Base-by-base conservation (phyloP, 169 alveolate species). In the Eimeria tenella region DNA sequence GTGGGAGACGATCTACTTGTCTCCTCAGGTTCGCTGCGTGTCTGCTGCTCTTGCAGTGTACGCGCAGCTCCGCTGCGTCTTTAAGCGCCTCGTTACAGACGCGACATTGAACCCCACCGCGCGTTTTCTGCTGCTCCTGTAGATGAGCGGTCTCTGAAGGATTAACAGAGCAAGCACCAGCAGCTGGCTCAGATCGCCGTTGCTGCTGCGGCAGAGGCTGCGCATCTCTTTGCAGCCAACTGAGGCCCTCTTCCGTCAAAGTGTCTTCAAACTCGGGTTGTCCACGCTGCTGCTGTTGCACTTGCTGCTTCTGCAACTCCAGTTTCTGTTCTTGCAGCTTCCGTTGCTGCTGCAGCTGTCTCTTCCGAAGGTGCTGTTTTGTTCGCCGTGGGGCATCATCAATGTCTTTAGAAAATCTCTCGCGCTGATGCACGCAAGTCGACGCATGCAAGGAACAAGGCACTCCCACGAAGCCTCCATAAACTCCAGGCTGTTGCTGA, bases 41-140 rank as follows among this genome's bases (percentile, higher is more conserved):
- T 58, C 68, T 58, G 68, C 68, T 58, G 68, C 68, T 58, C 68
- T 58, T 58, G 68, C 68, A 58, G 68, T 58, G 68, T 58, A 58
- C 68, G 68, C 68, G 68, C 68, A 58, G 68, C 19, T 58, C 68
- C 68, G 19, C 68, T 58, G 19, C 68, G 3, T 58, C 68, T 58
- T 58, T 58, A 17, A 58, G 19, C 68, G 19, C 19, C 21, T 58
- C 68, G 68, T 17, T 17, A 17, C 68, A 58, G 19, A 58, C 3
- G 19, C 68, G 68, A 17, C 68, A 58, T 58, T 17, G 68, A 13
- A 17, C 21, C 19, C 68, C 68, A 58, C 68, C 21, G 21, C 19
- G 68, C 19, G 11, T 17, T 17, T 58, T 10, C 68, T 58, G 68
- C 42, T 31, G 42, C 42, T 31, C 42, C 42, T 31, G 42, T 31